Base-by-base conservation (phyloP, 176 grass and related monocot genomes). In the Oryza nivara region DNA sequence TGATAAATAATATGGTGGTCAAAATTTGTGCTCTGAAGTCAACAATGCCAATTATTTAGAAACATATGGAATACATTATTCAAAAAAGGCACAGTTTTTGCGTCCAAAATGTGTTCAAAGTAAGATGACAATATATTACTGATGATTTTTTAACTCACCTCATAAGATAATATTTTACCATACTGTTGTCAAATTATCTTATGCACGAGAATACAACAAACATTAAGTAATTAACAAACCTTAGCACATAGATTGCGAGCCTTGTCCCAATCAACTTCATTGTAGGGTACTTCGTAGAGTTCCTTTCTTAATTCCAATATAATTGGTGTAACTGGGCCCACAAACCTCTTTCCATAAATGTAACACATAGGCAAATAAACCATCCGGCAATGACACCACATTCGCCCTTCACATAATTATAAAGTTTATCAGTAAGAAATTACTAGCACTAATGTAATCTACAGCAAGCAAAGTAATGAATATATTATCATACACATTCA, bases 321-420 rank as follows among this genome's bases (percentile, higher is more conserved):
- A 60, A 83, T 82, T 28, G 85, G 76, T 23, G 95, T 95, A 81
- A 92, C 93, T 88, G 15, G 89, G 61, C 89, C 87, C 10, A 91
- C 88, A 92, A 98, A 98, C 35, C 95, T 93, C 87, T 95, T 98
- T 60, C 95, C 95, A 52, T 90, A 98, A 84, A 98, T 88, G 79
- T 98, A 95, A 61, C 91, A 95, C 95, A 98, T 98, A 28, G 95
- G 95, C 60, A 98, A 74, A 89, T 98, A 98, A 46, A 98, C 92
- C 95, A 95, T 98, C 65, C 95, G 87, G 47, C 95, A 98, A 68
- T 95, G 95, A 74, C 92, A 98, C 95, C 95, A 98, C 92, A 98
- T 98, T 56, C 92, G 84, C 75, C 95, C 91, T 98, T 77, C 75
- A 72, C 13, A n/a, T 8, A 35, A 32, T 65, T 52, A 26, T 44